Conservation (phyloP, 306 rosid genomes). For the Amphicarpaea edgeworthii region DNA sequence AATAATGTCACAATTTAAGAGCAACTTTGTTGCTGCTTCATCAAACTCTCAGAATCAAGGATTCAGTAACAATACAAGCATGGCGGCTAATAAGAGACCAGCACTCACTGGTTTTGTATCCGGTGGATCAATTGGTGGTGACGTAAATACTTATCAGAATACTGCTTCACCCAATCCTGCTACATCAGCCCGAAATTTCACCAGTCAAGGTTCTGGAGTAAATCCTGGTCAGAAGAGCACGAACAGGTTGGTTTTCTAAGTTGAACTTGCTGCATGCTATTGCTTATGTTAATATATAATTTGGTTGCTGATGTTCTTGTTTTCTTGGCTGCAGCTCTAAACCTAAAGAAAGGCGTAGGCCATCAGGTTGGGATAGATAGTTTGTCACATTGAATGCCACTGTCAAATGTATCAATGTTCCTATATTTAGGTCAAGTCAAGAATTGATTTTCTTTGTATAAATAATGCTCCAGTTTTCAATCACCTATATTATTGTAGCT, state of each 20-base stretch:
- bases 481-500: conserved; percentile 30
- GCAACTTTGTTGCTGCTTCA: conserved; percentile 84
- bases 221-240: conserved; percentile 56
- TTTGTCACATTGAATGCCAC: conserved; percentile 38
- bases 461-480: conserved; percentile 35
- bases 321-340: conserved; percentile 64
- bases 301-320: conserved; percentile 52
- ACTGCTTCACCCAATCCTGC: conserved; percentile 54
- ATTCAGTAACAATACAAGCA: conserved; percentile 52
- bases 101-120: conserved; percentile 86
- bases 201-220: conserved; percentile 57
- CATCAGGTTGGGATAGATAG: conserved; percentile 93
- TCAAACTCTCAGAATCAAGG: conserved; percentile 66
- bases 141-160: conserved; percentile 48
- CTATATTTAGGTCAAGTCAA: conserved; percentile 42
- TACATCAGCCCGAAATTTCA: conserved; percentile 51
- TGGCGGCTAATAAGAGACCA: conserved; percentile 65
- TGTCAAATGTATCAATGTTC: conserved; percentile 37
- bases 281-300: neutral
- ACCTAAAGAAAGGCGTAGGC: conserved; percentile 84
- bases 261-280: conserved; percentile 1
- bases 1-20: conserved; percentile 87
- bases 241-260: conserved; percentile 63
- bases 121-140: conserved; percentile 92
- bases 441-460: conserved; percentile 52